Evolutionary conservation across 2,329 filamentous ascomycete genomes (phyloP).

Genomic region (Talaromyces sp.): DNA sequence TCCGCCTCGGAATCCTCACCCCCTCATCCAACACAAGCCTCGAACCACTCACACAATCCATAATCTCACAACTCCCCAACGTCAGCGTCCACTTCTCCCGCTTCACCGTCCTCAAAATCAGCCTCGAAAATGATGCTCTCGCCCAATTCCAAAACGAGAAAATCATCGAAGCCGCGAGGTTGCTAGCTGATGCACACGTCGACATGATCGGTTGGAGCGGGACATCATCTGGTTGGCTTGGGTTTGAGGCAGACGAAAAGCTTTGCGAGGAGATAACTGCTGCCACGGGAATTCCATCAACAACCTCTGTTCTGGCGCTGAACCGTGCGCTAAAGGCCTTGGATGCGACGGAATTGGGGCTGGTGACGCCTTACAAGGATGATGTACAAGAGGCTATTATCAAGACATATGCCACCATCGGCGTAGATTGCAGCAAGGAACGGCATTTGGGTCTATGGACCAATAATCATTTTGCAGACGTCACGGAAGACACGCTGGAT

Average conservation of each 20-base stretch:
- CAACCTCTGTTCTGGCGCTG: constrained; percentile 9
- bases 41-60: constrained; percentile 10
- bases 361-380: constrained; percentile 10
- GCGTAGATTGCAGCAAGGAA: constrained; percentile 11
- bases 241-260: constrained; percentile 8
- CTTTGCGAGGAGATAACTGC: constrained; percentile 8
- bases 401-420: constrained; percentile 8
- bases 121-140: constrained; percentile 5
- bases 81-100: constrained; percentile 11
- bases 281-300: constrained; percentile 9
- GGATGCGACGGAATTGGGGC: neutral
- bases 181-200: constrained; percentile 8
- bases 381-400: constrained; percentile 9
- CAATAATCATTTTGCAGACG: constrained; percentile 6
- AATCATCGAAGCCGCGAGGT: constrained; percentile 6
- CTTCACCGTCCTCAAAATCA: constrained; percentile 12
- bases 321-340: neutral
- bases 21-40: constrained; percentile 12
- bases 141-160: constrained; percentile 9
- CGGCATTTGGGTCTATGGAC: constrained; percentile 1
- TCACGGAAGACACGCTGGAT: constrained; percentile 1
- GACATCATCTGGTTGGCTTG: constrained; percentile 11
- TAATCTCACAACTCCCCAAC: constrained; percentile 8
- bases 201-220: constrained; percentile 14
- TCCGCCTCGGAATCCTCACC: constrained; percentile 12